phyloP scores from a whole-genome alignment of 192 early-diverging fungal species.

The Thamnidium elegans region DNA sequence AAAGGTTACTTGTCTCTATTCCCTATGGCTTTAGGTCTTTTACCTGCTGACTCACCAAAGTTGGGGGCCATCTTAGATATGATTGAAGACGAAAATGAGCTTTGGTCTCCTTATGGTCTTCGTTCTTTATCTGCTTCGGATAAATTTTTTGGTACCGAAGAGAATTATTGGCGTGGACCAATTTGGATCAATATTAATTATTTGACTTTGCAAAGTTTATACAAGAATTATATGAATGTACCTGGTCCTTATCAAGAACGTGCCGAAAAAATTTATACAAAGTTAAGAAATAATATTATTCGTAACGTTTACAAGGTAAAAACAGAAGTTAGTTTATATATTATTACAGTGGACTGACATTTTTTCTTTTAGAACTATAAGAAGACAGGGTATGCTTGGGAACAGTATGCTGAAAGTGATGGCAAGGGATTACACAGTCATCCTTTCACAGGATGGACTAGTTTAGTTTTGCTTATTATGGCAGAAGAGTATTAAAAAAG shows the following conservation, averaged over 20 bases:
- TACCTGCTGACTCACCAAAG: slow-evolving; percentile 66
- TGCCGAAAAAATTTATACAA: slow-evolving; percentile 68
- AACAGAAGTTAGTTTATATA: background rate
- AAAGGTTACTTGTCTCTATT: slow-evolving; percentile 81
- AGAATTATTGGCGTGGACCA: slow-evolving; percentile 94
- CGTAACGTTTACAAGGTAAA: slow-evolving; percentile 67
- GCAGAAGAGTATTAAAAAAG: slow-evolving; percentile 64
- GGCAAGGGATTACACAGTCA: slow-evolving; percentile 80
- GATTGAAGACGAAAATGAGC: slow-evolving; percentile 68
- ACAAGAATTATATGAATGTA: slow-evolving; percentile 55
- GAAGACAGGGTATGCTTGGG: slow-evolving; percentile 83
- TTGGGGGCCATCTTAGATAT: slow-evolving; percentile 72
- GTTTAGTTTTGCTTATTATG: slow-evolving; percentile 82
- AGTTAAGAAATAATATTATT: slow-evolving; percentile 74
- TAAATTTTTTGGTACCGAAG: slow-evolving; percentile 69
- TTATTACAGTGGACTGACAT: background rate
- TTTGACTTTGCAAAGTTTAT: slow-evolving; percentile 67
- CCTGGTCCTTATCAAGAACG: slow-evolving; percentile 67
- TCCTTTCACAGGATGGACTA: slow-evolving; percentile 96
- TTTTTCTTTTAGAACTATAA: slow-evolving; percentile 58
- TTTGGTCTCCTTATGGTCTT: slow-evolving; percentile 81
- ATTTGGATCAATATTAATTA: slow-evolving; percentile 96
- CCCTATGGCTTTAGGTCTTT: slow-evolving; percentile 73
- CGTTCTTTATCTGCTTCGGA: slow-evolving; percentile 64
- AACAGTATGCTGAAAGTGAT: slow-evolving; percentile 79